These are phyloP conservation scores for Cercospora sp. DNA, from an alignment of 2,329 filamentous ascomycete genomes.

Conservation along the genomic window DNA sequence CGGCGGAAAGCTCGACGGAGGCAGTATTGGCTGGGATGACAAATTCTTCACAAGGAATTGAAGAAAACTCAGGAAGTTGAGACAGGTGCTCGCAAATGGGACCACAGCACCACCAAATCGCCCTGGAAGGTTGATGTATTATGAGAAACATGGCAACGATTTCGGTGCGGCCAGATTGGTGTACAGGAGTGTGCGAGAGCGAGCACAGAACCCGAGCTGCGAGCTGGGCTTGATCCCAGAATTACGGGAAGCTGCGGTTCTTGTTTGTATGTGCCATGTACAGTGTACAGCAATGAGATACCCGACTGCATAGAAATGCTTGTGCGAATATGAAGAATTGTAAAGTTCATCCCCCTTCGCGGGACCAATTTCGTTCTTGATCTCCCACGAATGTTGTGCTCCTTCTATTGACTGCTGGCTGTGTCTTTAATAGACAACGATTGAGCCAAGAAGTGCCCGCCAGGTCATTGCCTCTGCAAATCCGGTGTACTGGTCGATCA, in stretches of 20 bases:
- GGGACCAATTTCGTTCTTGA: background rate
- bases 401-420: background rate
- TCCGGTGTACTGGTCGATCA: background rate
- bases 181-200: background rate
- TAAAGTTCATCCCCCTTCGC: background rate
- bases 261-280: background rate
- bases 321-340: background rate
- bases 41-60: conserved; percentile 29
- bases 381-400: background rate
- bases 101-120: background rate
- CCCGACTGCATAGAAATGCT: background rate
- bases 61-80: background rate
- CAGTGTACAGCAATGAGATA: conserved; percentile 2
- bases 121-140: conserved; percentile 1
- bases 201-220: background rate
- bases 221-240: background rate
- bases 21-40: conserved; percentile 38
- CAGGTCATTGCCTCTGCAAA: background rate
- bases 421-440: too few relatives aligned
- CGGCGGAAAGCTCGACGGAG: conserved; percentile 29
- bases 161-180: background rate
- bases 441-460: too few relatives aligned
- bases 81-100: background rate
- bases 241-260: background rate
- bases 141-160: conserved; percentile 1